Base-by-base conservation (phyloP, 129 eudicot genomes). In the Flaveria bidentis region DNA sequence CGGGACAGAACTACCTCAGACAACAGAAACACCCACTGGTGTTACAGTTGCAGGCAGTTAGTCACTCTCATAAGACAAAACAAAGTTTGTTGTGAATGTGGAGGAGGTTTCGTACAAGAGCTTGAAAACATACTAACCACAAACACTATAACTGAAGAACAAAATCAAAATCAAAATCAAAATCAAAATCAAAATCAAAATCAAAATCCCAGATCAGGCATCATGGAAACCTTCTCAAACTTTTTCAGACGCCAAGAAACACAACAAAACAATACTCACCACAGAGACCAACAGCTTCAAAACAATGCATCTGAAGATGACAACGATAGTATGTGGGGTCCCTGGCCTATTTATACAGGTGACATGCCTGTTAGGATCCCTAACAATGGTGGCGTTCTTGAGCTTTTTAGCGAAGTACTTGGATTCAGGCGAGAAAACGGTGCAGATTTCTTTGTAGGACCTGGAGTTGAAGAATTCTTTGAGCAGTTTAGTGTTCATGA, bases 81-180 rank as follows among this genome's bases (percentile, higher is more conserved):
- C 73, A 67, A 76, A 69, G 79, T 62, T 39, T 91, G 93, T 66
- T 77, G 83, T 28, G 86, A 76, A 62, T 91, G 97, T 22, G 76
- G 76, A 13, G 89, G 91, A 23, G 97, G 92, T 23, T 91, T 88
- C 42, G 79, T 91, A 77, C 97, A 84, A 76, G 91, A 91, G 68
- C 85, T 88, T 33, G 93, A 84, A 44, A 88, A 86, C 45, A 64
- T 87, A 72, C 75, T 78, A 23, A 86, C 73, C 64, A 44, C 65
- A 26, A 81, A 44, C 69, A 23, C 49, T 25, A 77, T 39, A 45
- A 51, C 51, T 9, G 82, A 71, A 64, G 76, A 82, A 62, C 47
- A 84, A 53, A 79, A 60, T 56, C 73, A 12, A 10, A 68, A 33
- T 25, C 39, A 0, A 33, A 39, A 61, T 25, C n/a, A n/a, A n/a